Base-by-base conservation (phyloP, 2,329 filamentous ascomycete genomes). In the Talaromyces funiculosus region DNA sequence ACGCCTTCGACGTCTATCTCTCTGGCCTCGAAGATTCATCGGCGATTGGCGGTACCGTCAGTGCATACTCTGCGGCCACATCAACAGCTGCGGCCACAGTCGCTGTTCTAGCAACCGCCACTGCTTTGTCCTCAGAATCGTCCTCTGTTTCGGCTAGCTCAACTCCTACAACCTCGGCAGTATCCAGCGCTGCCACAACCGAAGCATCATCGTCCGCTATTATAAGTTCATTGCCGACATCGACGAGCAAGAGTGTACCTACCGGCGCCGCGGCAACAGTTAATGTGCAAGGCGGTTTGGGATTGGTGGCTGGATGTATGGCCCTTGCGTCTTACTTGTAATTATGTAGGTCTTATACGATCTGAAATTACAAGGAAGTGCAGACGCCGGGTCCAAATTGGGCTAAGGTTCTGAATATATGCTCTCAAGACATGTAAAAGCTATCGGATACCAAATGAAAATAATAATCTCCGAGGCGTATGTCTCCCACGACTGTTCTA, bases 1-100 rank as follows among this genome's bases (percentile, higher is more conserved):
- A 53, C 12, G 57, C 45, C 16, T 49, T 59, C 8, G 33, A 51
- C 6, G 40, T 59, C 35, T 59, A 42, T 40, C 37, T 40, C n/a
- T n/a, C n/a, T 24, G 16, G 35, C n/a, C n/a, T n/a, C 12, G 42
- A 20, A 24, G 26, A 18, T 3, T 14, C 24, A 45, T 24, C 14
- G 12, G 6, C 35, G 10, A 43, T 38, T 29, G 14, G 24, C 10
- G 53, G 33, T 3, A 49, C 29, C 40, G 8, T 18, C 14, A 38
- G 42, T n/a, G 35, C 45, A 22, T 37, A 37, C 22, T 31, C n/a
- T n/a, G n/a, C 56, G 8, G 57, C 16, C 7, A n/a, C 37, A 7
- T 22, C 53, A 16, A 42, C 22, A 20, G 45, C 26, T 42, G 20
- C 57, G 26, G 47, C 45, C n/a, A 42, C 57, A 24, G 29, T 20